Conservation (phyloP, 2,329 filamentous ascomycete genomes). For the Nigrospora oryzae region DNA sequence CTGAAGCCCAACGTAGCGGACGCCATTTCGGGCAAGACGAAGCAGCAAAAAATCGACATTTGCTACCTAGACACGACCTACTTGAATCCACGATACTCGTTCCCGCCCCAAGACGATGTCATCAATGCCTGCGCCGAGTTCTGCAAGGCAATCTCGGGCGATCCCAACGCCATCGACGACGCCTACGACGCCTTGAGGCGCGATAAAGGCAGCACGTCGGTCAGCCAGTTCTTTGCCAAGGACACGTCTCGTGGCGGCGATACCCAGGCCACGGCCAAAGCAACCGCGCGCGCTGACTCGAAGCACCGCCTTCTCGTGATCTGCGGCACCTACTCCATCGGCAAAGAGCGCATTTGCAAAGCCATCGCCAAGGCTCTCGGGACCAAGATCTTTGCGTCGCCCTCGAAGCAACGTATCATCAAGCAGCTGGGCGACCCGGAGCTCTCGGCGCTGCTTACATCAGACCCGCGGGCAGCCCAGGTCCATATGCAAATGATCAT, state of each 20-base stretch:
- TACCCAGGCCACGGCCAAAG: not conserved
- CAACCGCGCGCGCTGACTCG: constrained; percentile 15
- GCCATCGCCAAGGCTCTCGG: constrained; percentile 81
- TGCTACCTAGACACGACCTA: constrained; percentile 98
- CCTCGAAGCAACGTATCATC: constrained; percentile 77
- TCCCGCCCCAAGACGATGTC: constrained; percentile 82
- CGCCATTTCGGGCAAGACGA: constrained; percentile 58
- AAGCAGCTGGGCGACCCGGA: constrained; percentile 79
- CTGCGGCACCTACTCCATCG: constrained; percentile 95
- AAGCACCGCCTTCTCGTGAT: constrained; percentile 73
- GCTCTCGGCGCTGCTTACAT: constrained; percentile 67
- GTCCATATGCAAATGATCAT: constrained; percentile 97
- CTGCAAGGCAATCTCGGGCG: constrained; percentile 68
- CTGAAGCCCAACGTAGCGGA: constrained; percentile 70
- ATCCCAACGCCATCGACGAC: constrained; percentile 40
- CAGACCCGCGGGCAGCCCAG: constrained; percentile 74
- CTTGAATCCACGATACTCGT: constrained; percentile 89
- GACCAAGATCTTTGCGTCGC: constrained; percentile 82
- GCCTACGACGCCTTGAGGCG: constrained; percentile 36
- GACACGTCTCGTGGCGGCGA: constrained; percentile 15
- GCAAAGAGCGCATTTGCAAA: constrained; percentile 92
- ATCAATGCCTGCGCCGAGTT: constrained; percentile 81
- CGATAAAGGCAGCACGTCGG: constrained; percentile 29
- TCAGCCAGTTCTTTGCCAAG: constrained; percentile 45
- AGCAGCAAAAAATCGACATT: constrained; percentile 82